Base-by-base conservation (phyloP, 2,329 filamentous ascomycete genomes). In the Aspergillus clavatus region DNA sequence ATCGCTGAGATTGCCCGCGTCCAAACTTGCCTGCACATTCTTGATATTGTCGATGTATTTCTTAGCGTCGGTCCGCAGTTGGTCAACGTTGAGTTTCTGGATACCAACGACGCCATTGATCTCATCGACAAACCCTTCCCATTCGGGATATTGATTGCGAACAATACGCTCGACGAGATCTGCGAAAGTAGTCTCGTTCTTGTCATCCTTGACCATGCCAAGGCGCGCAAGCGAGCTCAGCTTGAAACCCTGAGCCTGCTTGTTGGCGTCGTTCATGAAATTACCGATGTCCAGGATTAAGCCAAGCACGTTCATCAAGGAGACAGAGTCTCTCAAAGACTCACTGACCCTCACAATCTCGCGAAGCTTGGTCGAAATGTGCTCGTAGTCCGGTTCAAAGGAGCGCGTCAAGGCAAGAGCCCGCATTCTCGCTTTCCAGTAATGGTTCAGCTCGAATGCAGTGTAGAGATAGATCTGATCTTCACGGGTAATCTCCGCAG, bases 241-340 rank as follows among this genome's bases (percentile, higher is more conserved):
- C 74, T 98, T 98, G 83, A 98, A 98, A 51, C 93, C 93, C 46
- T 86, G 87, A 3, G 93, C 93, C 71, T 97, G 93, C 73, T 98
- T 98, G 72, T 96, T 97, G 44, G 90, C 86, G 65, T 97, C 93
- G 75, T 98, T 98, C 93, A 98, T 98, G 77, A 95, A 98, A 70
- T 98, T 98, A 68, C 93, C 93, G 62, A 98, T 95, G 67, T 96
- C 91, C 59, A 98, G 75, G 68, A 98, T 98, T 51, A 97, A 78
- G 47, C 91, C 90, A 45, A 98, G 81, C 38, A 98, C 89, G 55
- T 95, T 96, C 84, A 97, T 95, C 59, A 98, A 73, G 21, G 89
- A 86, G 21, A 95, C 89, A 1, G 90, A 96, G 63, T 95, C 89
- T 38, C 91, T 82, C 43, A 98, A 73, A 7, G 89, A 87, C 70